Evolutionary conservation across 2,329 filamentous ascomycete genomes (phyloP).

Genomic region (Fusarium beomiforme): DNA sequence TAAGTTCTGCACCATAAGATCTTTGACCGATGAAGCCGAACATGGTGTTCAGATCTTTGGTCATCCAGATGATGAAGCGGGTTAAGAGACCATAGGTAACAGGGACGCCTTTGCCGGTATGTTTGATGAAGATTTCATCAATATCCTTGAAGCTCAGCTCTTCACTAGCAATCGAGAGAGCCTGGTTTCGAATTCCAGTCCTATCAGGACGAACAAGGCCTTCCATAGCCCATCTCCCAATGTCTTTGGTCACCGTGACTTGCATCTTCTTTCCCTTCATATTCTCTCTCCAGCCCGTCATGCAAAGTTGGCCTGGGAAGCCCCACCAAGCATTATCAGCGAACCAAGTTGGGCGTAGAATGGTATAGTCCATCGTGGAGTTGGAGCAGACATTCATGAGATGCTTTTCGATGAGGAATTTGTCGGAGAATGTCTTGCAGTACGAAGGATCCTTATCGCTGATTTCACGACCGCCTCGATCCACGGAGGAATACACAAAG

Average conservation of each 20-base stretch:
- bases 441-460: conserved; percentile 43
- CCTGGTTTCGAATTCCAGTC: conserved; percentile 30
- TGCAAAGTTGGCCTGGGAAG: conserved; percentile 39
- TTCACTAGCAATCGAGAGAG: conserved; percentile 41
- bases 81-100: conserved; percentile 35
- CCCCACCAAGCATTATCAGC: conserved; percentile 42
- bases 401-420: conserved; percentile 68
- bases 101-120: conserved; percentile 35
- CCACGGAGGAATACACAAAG: conserved; percentile 71
- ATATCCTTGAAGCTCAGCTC: conserved; percentile 37
- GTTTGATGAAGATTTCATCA: conserved; percentile 27
- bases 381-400: conserved; percentile 53
- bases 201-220: conserved; percentile 28
- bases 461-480: conserved; percentile 71
- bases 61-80: conserved; percentile 35
- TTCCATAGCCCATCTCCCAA: conserved; percentile 39
- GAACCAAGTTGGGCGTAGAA: conserved; percentile 44
- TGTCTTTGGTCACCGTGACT: conserved; percentile 39
- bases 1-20: conserved; percentile 34
- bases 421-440: conserved; percentile 52
- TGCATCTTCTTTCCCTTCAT: conserved; percentile 42
- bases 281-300: conserved; percentile 42
- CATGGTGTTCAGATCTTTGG: conserved; percentile 37
- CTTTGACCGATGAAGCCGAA: conserved; percentile 36
- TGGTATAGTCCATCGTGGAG: conserved; percentile 41